phyloP scores from a whole-genome alignment of 129 eudicot genomes.

The Sambucus nigra region DNA sequence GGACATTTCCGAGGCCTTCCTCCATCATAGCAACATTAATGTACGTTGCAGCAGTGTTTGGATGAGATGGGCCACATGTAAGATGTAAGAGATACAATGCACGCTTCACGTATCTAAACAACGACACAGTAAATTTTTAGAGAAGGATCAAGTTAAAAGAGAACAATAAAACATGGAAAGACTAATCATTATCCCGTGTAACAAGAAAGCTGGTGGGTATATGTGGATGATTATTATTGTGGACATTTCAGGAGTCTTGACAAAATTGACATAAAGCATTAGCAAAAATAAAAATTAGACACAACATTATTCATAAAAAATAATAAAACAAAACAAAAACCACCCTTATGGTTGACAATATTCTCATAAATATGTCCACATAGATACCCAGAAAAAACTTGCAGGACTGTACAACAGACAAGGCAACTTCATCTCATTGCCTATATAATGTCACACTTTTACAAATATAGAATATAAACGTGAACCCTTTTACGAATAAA shows the following conservation, averaged over 20 bases:
- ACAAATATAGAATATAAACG: too few species aligned
- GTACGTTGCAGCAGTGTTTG: slow-evolving; percentile 99
- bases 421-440: too few species aligned
- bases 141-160: background rate
- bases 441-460: too few species aligned
- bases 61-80: slow-evolving; percentile 99
- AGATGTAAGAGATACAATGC: slow-evolving; percentile 88
- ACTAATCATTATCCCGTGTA: background rate
- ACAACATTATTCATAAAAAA: background rate
- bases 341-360: too few species aligned
- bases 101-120: slow-evolving; percentile 79
- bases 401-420: too few species aligned
- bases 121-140: background rate
- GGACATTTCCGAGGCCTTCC: slow-evolving; percentile 99
- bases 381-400: too few species aligned
- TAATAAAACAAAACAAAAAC: background rate
- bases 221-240: background rate
- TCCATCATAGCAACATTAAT: slow-evolving; percentile 99
- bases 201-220: background rate
- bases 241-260: background rate
- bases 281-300: background rate
- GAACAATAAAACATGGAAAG: background rate
- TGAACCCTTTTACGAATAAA: background rate
- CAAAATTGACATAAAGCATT: background rate
- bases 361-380: too few species aligned